phyloP scores from a whole-genome alignment of 106 monocot species.

The Triglochin maritima region DNA sequence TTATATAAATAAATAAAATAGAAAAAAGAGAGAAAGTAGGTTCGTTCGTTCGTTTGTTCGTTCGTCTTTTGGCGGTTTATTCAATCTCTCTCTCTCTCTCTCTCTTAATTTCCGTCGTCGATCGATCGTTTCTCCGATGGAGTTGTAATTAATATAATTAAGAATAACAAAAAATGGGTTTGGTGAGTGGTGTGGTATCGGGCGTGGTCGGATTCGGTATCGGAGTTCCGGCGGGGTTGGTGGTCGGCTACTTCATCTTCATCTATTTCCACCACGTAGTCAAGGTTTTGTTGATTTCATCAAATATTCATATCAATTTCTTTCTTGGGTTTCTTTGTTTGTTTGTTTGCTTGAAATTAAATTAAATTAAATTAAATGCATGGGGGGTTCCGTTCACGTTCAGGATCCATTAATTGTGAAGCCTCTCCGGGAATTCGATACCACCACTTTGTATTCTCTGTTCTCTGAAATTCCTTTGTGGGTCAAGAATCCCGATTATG shows the following conservation, averaged over 20 bases:
- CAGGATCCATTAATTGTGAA: background rate
- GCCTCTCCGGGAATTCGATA: background rate
- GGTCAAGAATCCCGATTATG: slow-evolving; percentile 7
- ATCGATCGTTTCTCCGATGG: too few species aligned
- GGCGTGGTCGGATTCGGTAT: background rate
- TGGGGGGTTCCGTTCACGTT: background rate
- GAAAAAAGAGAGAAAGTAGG: too few species aligned
- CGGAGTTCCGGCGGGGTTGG: background rate
- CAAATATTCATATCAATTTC: background rate
- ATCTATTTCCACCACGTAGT: background rate
- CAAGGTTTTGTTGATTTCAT: background rate
- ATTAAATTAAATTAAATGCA: background rate
- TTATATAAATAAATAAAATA: too few species aligned
- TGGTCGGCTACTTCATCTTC: slow-evolving; percentile 1
- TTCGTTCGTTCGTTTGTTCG: too few species aligned
- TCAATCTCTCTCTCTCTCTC: too few species aligned
- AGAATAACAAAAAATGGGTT: background rate
- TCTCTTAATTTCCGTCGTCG: too few species aligned
- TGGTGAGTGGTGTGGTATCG: background rate
- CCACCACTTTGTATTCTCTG: background rate
- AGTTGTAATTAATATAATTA: too few species aligned
- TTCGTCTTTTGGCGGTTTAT: too few species aligned
- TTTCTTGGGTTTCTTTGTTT: background rate
- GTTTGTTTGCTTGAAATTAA: background rate
- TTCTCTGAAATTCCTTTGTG: background rate